Conservation (phyloP, 176 grass and related monocot genomes). For the Pontederia paniculata region DNA sequence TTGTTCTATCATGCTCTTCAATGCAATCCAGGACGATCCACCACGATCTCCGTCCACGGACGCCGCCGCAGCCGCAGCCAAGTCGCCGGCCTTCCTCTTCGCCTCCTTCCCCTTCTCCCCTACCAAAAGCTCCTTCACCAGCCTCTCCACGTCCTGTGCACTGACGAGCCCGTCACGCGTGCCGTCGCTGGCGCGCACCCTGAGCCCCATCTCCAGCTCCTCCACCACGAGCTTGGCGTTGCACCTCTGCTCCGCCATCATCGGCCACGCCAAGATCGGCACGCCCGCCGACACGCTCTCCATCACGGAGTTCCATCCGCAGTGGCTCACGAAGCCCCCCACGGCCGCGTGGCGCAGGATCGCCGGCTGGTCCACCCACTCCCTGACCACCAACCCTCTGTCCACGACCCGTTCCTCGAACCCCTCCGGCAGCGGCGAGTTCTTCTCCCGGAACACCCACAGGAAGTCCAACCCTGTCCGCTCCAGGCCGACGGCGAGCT, state of each 20-base stretch:
- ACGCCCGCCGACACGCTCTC: slow-evolving; percentile 30
- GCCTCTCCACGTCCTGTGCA: slow-evolving; percentile 8
- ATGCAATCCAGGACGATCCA: slow-evolving; percentile 20
- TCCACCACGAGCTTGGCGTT: slow-evolving; percentile 41
- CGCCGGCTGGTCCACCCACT: slow-evolving; percentile 29
- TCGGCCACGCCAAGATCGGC: slow-evolving; percentile 46
- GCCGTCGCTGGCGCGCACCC: slow-evolving; percentile 12
- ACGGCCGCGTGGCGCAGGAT: slow-evolving; percentile 18
- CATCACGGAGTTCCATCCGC: slow-evolving; percentile 46
- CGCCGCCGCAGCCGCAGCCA: neutral
- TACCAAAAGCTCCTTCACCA: slow-evolving; percentile 18
- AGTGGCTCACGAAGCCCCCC: slow-evolving; percentile 32
- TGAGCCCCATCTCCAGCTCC: slow-evolving; percentile 22
- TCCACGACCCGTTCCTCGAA: slow-evolving; percentile 23
- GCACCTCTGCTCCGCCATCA: slow-evolving; percentile 37
- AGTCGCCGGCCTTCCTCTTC: slow-evolving; percentile 8
- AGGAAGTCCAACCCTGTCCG: slow-evolving; percentile 33
- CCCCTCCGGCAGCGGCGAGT: slow-evolving; percentile 7
- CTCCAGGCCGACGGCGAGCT: slow-evolving; percentile 31
- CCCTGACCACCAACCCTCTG: slow-evolving; percentile 10
- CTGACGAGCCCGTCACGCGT: slow-evolving; percentile 8
- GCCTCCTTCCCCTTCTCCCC: slow-evolving; percentile 21
- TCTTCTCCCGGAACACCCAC: slow-evolving; percentile 30
- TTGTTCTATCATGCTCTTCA: slow-evolving; percentile 26
- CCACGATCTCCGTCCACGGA: slow-evolving; percentile 15